Evolutionary conservation across 495 filamentous ascomycete species (phyloP).

Genomic region (Aspergillus heteromorphus): DNA sequence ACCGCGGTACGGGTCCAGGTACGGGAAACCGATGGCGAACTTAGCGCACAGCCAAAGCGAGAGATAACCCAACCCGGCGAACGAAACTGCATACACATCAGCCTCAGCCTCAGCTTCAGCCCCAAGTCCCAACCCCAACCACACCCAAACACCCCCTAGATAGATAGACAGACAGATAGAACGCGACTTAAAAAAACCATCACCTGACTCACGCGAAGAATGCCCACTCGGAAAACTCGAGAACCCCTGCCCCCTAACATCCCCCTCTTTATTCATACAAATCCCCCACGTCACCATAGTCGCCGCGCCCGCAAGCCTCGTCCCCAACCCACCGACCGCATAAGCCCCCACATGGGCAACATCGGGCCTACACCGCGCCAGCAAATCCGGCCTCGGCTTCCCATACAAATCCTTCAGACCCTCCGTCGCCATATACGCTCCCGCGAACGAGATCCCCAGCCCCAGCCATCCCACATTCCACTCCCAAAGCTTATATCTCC

Average conservation of each 20-base stretch:
- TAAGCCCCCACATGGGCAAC: constrained; percentile 35
- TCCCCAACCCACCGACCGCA: constrained; percentile 48
- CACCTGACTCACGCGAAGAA: constrained; percentile 59
- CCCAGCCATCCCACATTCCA: constrained; percentile 63
- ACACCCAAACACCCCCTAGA: neutral
- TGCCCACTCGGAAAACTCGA: constrained; percentile 65
- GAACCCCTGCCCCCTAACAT: constrained; percentile 54
- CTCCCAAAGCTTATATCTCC: constrained; percentile 54
- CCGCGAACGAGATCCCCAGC: constrained; percentile 50
- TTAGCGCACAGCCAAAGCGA: constrained; percentile 60
- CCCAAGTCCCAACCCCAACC: neutral
- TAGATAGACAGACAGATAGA: too few relatives aligned
- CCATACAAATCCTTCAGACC: constrained; percentile 61
- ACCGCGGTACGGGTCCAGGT: constrained; percentile 58
- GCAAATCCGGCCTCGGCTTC: constrained; percentile 59
- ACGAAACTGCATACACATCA: constrained; percentile 42
- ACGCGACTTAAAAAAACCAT: too few relatives aligned
- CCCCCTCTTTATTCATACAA: constrained; percentile 39
- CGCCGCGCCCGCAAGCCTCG: constrained; percentile 35
- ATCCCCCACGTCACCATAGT: constrained; percentile 49
- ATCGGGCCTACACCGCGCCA: constrained; percentile 57
- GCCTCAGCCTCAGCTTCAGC: neutral
- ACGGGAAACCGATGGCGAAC: constrained; percentile 57
- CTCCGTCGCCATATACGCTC: constrained; percentile 53
- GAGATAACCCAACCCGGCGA: constrained; percentile 58